phyloP scores from a whole-genome alignment of 345 rosid species.

The Schrenkiella parvula region DNA sequence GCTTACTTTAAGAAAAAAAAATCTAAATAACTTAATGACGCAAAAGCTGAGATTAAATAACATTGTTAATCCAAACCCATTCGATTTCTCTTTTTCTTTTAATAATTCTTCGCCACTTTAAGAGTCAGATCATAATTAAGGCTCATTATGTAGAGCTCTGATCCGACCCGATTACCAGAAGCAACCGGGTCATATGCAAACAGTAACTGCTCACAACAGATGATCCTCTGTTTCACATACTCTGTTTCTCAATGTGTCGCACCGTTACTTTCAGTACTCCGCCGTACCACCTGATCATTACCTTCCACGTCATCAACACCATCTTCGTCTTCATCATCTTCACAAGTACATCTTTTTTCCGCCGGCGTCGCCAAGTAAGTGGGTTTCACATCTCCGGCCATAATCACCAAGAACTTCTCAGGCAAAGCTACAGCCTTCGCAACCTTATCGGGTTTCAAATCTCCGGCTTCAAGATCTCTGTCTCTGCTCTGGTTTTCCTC shows the following conservation, averaged over 20 bases:
- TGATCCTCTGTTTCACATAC: conserved; percentile 17
- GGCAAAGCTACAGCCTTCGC: conserved; percentile 36
- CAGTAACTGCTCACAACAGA: conserved; percentile 7
- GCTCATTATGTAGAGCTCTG: background rate
- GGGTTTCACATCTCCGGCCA: conserved; percentile 80
- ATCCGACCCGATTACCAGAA: conserved; percentile 25
- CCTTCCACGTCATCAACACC: conserved; percentile 14
- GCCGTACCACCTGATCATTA: conserved; percentile 21
- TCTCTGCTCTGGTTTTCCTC: conserved; percentile 33
- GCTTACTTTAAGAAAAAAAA: background rate
- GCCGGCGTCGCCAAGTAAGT: conserved; percentile 73
- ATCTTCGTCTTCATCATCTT: conserved; percentile 29
- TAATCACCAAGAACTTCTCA: conserved; percentile 77
- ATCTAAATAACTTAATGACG: background rate
- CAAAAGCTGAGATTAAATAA: background rate
- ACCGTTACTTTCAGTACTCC: conserved; percentile 12
- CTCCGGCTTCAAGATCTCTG: conserved; percentile 65
- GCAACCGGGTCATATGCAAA: conserved; percentile 25
- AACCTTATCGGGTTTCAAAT: conserved; percentile 26
- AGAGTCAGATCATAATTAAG: background rate
- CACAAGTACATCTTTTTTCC: conserved; percentile 40
- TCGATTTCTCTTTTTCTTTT: background rate
- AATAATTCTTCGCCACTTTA: background rate
- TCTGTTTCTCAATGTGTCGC: conserved; percentile 3
- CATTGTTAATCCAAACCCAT: conserved; percentile 2